A percentile compares a stretch with the other conserved stretches of the same genome.
Evolutionary conservation across 805 yeast genomes (phyloP).

Genomic region (Candida piceae): DNA sequence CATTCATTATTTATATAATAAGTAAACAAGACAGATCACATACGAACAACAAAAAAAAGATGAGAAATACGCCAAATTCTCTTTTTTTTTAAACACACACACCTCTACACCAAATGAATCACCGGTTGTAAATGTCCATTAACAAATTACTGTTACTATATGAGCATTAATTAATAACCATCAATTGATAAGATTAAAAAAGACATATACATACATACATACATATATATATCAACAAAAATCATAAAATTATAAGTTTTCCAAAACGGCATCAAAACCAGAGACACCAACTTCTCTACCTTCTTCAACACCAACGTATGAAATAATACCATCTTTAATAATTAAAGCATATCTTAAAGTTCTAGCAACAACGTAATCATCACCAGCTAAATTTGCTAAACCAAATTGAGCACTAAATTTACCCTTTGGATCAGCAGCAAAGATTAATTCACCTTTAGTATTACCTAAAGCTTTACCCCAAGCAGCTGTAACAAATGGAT

Average conservation of each 20-base stretch:
- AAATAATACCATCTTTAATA: constrained; percentile 39
- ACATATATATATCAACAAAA: neutral
- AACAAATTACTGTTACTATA: no score
- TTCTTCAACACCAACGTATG: constrained; percentile 39
- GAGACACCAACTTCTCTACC: constrained; percentile 39
- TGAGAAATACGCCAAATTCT: neutral
- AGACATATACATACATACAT: no score
- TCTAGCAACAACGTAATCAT: constrained; percentile 51
- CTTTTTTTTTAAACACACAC: neutral
- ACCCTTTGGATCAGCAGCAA: constrained; percentile 65
- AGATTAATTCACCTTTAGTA: constrained; percentile 30
- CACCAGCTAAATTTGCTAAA: constrained; percentile 47
- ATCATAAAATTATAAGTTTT: constrained; percentile 6
- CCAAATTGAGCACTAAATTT: constrained; percentile 57
- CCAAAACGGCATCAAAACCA: constrained; percentile 39
- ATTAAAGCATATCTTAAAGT: constrained; percentile 70
- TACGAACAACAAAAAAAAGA: no score
- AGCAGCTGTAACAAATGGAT: constrained; percentile 38
- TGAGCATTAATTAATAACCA: no score
- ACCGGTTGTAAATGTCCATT: neutral
- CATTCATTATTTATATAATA: no score
- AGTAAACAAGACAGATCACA: no score
- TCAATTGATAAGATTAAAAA: no score
- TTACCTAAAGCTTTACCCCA: constrained; percentile 46
- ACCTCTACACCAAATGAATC: constrained; percentile 3